Evolutionary conservation across 331 rosid species (phyloP).

Genomic region (Acacia pycnantha): DNA sequence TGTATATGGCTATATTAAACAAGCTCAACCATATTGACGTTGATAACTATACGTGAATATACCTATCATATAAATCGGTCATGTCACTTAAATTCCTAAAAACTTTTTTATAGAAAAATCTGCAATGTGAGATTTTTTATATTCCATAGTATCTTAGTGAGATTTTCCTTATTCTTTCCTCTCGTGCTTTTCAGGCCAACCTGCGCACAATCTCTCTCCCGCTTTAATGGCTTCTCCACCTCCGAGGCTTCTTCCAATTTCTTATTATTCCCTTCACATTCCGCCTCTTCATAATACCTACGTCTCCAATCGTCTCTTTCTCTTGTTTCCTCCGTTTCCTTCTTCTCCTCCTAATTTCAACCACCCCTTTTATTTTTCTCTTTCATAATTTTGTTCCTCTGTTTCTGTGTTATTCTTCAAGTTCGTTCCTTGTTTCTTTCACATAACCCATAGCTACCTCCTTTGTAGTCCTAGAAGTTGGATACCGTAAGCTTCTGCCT

Average conservation of each 20-base stretch:
- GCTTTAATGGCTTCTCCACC: conserved; percentile 33
- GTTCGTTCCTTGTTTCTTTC: background rate
- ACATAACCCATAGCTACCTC: background rate
- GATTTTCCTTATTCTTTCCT: background rate
- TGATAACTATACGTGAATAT: too few relatives aligned
- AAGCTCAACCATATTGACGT: too few relatives aligned
- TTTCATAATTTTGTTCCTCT: conserved; percentile 20
- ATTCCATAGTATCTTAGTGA: too few relatives aligned
- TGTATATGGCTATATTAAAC: too few relatives aligned
- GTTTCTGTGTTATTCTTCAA: background rate
- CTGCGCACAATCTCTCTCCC: conserved; percentile 15
- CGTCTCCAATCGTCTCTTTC: background rate
- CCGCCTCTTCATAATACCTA: background rate
- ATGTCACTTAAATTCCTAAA: too few relatives aligned
- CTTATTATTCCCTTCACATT: conserved; percentile 17
- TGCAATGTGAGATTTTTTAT: too few relatives aligned
- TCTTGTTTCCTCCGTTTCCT: background rate
- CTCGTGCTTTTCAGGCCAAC: conserved; percentile 11
- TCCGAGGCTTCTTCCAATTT: conserved; percentile 16
- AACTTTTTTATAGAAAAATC: too few relatives aligned
- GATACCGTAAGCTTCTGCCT: background rate
- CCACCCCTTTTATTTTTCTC: background rate
- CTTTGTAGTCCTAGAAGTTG: background rate
- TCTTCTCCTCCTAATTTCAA: background rate
- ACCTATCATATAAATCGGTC: too few relatives aligned